These are phyloP conservation scores for Apiospora arundinis DNA, from an alignment of 2,329 filamentous ascomycete genomes.

Conservation along the genomic window DNA sequence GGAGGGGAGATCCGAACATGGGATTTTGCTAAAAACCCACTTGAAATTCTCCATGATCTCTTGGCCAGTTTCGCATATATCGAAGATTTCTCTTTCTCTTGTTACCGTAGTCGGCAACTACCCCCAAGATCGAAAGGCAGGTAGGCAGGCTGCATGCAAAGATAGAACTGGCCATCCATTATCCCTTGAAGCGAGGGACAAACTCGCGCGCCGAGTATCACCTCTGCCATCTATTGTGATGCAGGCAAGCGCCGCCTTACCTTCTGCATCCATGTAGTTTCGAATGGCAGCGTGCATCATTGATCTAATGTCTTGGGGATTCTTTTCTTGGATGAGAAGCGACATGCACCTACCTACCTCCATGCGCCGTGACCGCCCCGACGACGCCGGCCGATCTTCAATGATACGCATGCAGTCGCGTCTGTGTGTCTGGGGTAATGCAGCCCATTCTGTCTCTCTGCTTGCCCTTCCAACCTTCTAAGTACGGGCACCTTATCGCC, in stretches of 20 bases:
- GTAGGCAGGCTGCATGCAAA: not conserved
- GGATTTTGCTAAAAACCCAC: not conserved
- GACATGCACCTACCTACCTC: not conserved
- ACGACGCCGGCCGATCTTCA: not conserved
- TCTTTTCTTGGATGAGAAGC: not conserved
- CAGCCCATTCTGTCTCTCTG: not conserved
- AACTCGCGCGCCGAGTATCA: not conserved
- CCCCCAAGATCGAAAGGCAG: not conserved
- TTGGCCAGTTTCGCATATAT: not conserved
- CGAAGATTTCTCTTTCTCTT: not conserved
- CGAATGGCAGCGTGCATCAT: too few species aligned
- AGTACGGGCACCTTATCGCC: not conserved
- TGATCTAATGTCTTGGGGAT: not conserved
- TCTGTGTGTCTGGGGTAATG: conserved; percentile 3
- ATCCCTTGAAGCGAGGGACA: not conserved
- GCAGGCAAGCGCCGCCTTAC: not conserved
- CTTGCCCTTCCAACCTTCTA: not conserved
- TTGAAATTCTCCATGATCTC: not conserved
- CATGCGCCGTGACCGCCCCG: not conserved
- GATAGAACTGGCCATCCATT: not conserved
- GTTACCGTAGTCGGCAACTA: not conserved
- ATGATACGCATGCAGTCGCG: not conserved
- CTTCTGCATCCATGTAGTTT: not conserved
- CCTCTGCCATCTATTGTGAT: not conserved
- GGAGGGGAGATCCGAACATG: conserved; percentile 2